Evolutionary conservation across 257 asterid species (phyloP), one percentile per base, ranked within the genome.

Genomic region (Solanum appendiculatum): DNA sequence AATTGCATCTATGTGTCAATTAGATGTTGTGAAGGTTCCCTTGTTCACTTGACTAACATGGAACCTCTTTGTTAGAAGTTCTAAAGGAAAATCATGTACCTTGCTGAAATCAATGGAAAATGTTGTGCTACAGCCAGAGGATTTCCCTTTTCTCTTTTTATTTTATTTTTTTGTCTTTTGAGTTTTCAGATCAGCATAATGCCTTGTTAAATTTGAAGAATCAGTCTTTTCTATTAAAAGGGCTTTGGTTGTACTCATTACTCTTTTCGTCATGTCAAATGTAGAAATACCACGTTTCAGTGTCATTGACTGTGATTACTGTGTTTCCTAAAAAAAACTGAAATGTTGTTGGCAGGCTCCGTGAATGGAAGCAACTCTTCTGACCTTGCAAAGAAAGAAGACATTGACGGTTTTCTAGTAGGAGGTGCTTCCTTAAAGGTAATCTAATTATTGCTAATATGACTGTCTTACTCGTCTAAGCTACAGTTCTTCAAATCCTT

Each of bases 361-460:
- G 88, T 86, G 40, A 86, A 86, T 11, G 85, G 85, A 42, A 21
- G 88, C 86, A 86, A 86, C 88, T 74, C 54, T 13, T 82, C 88
- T 39, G 88, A 77, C 21, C 85, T 86, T 77, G 85, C 85, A 56
- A 75, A 77, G 39, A 44, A 86, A 77, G 85, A 75, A 36, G 88
- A 83, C 77, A 83, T 83, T 25, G 86, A 83, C 5, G 86, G 86
- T 39, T 58, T 63, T 58, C 86, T 83, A 36, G 86, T 83, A 2
- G 86, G 86, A 7, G 86, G 86, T 63, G 86, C 86, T 63, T 83
- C 86, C 58, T 63, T 83, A 25, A 97, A 97, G 99, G 99, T 96
- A 94, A 36, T 78, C 34, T 31, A 31, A 3, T 81, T 48, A 48
- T 81, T 81, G 44, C 11, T 81, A 48, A 48, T 31, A 21, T 81